phyloP scores from a whole-genome alignment of 1,284 basidiomycete species.

The Xanthoconium separans region DNA sequence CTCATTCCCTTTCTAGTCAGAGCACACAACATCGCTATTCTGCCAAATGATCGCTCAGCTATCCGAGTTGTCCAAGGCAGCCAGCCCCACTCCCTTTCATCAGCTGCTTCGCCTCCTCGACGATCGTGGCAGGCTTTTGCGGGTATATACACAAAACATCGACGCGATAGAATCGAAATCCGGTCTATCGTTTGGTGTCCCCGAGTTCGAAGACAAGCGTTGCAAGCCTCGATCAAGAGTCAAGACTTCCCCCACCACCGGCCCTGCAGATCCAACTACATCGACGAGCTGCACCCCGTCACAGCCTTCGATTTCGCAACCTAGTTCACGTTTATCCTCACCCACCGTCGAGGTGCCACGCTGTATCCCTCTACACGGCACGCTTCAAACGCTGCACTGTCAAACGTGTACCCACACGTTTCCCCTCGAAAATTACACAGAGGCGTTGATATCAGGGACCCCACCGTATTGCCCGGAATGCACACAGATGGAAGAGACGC shows the following conservation, averaged over 20 bases:
- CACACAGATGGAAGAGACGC: constrained; percentile 63
- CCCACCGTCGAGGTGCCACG: constrained; percentile 59
- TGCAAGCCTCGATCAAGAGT: constrained; percentile 46
- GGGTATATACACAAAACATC: constrained; percentile 96
- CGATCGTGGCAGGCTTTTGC: constrained; percentile 71
- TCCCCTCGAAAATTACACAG: constrained; percentile 61
- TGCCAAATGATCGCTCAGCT: constrained; percentile 89
- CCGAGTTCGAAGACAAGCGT: constrained; percentile 56
- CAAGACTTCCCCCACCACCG: constrained; percentile 27
- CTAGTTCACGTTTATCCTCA: constrained; percentile 38
- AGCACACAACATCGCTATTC: constrained; percentile 75
- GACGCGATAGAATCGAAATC: constrained; percentile 87
- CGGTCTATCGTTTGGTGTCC: constrained; percentile 78
- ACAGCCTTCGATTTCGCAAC: constrained; percentile 22
- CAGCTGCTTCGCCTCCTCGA: constrained; percentile 74
- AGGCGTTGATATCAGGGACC: constrained; percentile 55
- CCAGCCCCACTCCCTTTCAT: constrained; percentile 85
- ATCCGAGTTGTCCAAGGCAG: constrained; percentile 69
- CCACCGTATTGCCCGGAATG: constrained; percentile 84
- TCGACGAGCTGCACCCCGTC: constrained; percentile 17
- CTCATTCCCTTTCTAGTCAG: constrained; percentile 49
- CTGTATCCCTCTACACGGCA: constrained; percentile 90
- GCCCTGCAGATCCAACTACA: constrained; percentile 13
- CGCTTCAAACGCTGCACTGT: constrained; percentile 79
- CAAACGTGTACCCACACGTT: constrained; percentile 74